Evolutionary conservation across 345 rosid genomes (phyloP), one percentile per base, ranked within the genome.

Genomic region (Geranium brycei): DNA sequence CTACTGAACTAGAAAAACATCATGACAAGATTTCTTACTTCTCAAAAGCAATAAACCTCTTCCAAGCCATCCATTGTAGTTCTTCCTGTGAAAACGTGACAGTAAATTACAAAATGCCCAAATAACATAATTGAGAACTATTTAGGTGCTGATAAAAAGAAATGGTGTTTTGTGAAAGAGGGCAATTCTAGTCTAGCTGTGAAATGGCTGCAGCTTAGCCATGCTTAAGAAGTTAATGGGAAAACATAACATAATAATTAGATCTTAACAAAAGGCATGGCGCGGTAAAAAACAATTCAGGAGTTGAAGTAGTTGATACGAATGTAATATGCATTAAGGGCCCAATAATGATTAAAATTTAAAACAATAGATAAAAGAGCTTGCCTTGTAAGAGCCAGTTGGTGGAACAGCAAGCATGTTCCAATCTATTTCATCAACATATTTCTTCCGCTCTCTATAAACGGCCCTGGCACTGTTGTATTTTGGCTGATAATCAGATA

Each of bases 401-500:
- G 99, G 96, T 68, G 95, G 95, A 18, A 87, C 87, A 71, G 97
- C 95, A 68, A 89, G 91, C 86, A 85, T 79, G 75, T 85, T 89
- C 93, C 84, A 89, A 74, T 92, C 99, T 77, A 92, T 85, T 66
- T 89, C 99, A 72, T 92, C 96, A 66, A 85, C 78, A 68, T 82
- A 89, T 78, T 92, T 92, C 85, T 92, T 92, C 75, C 86, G 79
- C 71, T 92, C 96, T 73, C 93, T 79, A 67, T 89, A 89, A 32
- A 89, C 95, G 30, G 99, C 99, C 81, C 90, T 83, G 38, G 99
- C 90, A 74, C 95, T 92, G 71, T 78, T 92, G 75, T 84, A 89
- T 73, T 87, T 92, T 60, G 93, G 86, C 69, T 92, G 97, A 81
- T 81, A 86, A 58, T 92, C 99, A 64, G 96, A 89, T 58, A 92